phyloP scores from a whole-genome alignment of 495 filamentous ascomycete genomes.

The Melanomma pulvis-pyrius region DNA sequence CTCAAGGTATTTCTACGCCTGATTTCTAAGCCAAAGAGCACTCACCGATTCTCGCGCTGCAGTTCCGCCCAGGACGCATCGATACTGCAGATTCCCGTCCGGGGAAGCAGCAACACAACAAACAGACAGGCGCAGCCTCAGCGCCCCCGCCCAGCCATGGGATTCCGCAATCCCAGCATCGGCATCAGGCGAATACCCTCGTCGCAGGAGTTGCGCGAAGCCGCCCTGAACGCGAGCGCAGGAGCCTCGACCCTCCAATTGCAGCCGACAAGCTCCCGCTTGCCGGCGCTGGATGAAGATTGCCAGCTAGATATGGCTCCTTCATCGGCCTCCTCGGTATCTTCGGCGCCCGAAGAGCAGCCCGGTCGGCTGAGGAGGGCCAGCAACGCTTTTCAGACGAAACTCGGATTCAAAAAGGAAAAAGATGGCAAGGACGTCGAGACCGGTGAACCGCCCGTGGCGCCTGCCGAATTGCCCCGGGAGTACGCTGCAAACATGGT shows the following conservation, averaged over 20 bases:
- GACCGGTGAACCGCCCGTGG: neutral
- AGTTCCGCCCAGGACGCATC: constrained; percentile 11
- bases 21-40: constrained; percentile 1
- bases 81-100: constrained; percentile 5
- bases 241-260: constrained; percentile 1
- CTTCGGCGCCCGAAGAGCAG: neutral
- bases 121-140: neutral
- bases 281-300: constrained; percentile 25
- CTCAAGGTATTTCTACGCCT: neutral
- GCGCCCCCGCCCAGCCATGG: constrained; percentile 13
- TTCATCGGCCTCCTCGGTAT: constrained; percentile 1
- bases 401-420: constrained; percentile 7
- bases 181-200: constrained; percentile 30
- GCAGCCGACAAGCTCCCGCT: neutral
- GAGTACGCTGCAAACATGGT: constrained; percentile 54
- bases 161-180: constrained; percentile 29
- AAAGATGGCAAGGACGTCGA: neutral
- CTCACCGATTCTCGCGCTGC: constrained; percentile 3
- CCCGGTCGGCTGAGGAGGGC: constrained; percentile 21
- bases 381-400: constrained; percentile 20
- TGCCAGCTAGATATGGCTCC: neutral
- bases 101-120: constrained; percentile 2
- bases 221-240: neutral
- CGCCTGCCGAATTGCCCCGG: neutral
- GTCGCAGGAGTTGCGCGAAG: constrained; percentile 11